Evolutionary conservation across 2,329 filamentous ascomycete species (phyloP), one percentile per base, ranked within the genome.

Genomic region (Harringtonia aguacate): DNA sequence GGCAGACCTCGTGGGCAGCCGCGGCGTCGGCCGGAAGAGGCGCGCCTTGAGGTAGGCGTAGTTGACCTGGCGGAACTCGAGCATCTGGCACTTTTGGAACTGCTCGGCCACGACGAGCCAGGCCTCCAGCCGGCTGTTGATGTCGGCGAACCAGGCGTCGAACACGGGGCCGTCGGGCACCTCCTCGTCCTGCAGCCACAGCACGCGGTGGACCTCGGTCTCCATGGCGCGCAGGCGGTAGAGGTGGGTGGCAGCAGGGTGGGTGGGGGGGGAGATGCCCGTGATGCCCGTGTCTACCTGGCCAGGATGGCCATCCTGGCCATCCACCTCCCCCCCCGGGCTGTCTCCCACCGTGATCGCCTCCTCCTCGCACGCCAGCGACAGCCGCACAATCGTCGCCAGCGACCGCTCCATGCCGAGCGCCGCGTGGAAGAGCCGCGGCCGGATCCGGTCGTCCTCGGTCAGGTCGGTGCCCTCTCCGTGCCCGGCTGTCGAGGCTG

Each of bases 181-280:
- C 13, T 7, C n/a, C 4, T n/a, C 15, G 17, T 42, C 22, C 24
- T 17, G 40, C 40, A 42, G 40, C 40, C 40, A 42, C n/a, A 42
- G 21, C 3, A 42, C 40, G 24, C 40, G 40, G 17, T 42, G 33
- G n/a, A 42, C 14, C 18, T 42, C 40, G 12, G 33, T 22, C 40
- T 42, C 40, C 24, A 36, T 18, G 29, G 29, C 38, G 29, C 38
- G 38, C 29, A 40, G 29, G 18, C 38, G 28, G 38, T 40, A 40
- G 38, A 40, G 38, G 15, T 40, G 29, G 38, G 18, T 10, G 18
- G 28, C 17, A 3, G 38, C 18, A 4, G 38, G 20, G 18, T 33
- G 15, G 27, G 17, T 12, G 35, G 15, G 36, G 15, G 6, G 17
- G 28, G 4, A 17, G 28, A 31, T n/a, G 7, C 37, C 17, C 3